phyloP scores from a whole-genome alignment of 2,329 filamentous ascomycete genomes.

The Xylaria sp. region DNA sequence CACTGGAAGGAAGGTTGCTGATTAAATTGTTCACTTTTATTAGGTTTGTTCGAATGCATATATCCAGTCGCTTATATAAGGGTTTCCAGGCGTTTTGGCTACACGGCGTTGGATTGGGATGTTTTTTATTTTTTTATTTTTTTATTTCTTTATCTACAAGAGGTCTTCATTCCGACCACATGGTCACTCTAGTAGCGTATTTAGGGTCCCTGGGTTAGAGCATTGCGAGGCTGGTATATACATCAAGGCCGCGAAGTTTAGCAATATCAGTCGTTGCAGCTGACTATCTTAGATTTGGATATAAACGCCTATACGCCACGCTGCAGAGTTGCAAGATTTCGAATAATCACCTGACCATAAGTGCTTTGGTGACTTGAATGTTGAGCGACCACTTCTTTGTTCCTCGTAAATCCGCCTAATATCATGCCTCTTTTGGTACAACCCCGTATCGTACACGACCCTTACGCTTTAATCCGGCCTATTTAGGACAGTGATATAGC shows the following conservation, averaged over 20 bases:
- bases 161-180: too few relatives aligned
- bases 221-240: too few relatives aligned
- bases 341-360: neutral
- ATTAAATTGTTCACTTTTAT: constrained; percentile 30
- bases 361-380: neutral
- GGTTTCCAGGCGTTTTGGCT: neutral
- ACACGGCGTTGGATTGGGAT: neutral
- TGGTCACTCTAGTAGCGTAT: too few relatives aligned
- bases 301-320: too few relatives aligned
- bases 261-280: too few relatives aligned
- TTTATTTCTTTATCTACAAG: too few relatives aligned
- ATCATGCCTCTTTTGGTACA: neutral
- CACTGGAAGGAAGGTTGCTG: constrained; percentile 60
- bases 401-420: neutral
- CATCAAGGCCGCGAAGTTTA: too few relatives aligned
- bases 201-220: too few relatives aligned
- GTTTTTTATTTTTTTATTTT: too few relatives aligned
- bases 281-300: too few relatives aligned
- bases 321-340: neutral
- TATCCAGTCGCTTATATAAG: neutral
- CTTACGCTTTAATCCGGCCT: neutral
- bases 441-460: neutral
- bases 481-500: too few relatives aligned
- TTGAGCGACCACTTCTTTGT: neutral
- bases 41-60: neutral